phyloP scores from a whole-genome alignment of 495 filamentous ascomycete genomes.

The Aspergillus affinis region DNA sequence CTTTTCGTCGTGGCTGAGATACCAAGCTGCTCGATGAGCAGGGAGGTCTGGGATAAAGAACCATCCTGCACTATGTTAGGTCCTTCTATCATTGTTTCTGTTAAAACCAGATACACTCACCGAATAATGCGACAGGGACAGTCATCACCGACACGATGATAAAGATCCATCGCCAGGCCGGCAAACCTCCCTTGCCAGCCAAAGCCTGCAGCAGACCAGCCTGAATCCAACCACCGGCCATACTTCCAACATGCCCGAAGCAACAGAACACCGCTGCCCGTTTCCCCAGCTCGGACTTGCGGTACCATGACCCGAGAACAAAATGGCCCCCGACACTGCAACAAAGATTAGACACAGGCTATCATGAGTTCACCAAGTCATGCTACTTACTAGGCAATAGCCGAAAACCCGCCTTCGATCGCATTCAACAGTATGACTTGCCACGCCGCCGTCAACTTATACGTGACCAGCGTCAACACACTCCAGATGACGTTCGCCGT shows the following conservation, averaged over 20 bases:
- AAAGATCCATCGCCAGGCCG: slow-evolving; percentile 36
- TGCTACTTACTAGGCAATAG: slow-evolving; percentile 33
- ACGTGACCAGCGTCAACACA: slow-evolving; percentile 34
- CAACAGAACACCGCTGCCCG: slow-evolving; percentile 32
- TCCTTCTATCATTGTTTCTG: neutral
- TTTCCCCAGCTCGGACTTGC: slow-evolving; percentile 30
- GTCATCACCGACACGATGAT: slow-evolving; percentile 36
- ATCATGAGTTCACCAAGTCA: no score
- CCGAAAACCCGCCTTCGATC: slow-evolving; percentile 37
- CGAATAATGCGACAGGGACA: slow-evolving; percentile 30
- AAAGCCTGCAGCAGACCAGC: slow-evolving; percentile 26
- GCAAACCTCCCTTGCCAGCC: slow-evolving; percentile 26
- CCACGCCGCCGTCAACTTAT: slow-evolving; percentile 34
- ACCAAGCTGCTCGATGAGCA: slow-evolving; percentile 33
- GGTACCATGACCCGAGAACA: slow-evolving; percentile 32
- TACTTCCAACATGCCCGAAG: slow-evolving; percentile 30
- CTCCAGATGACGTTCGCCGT: slow-evolving; percentile 35
- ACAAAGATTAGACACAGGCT: neutral
- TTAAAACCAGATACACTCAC: slow-evolving; percentile 11
- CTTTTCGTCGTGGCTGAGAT: slow-evolving; percentile 32
- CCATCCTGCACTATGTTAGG: slow-evolving; percentile 23
- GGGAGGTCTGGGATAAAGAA: slow-evolving; percentile 38
- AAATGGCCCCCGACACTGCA: slow-evolving; percentile 31
- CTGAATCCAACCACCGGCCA: slow-evolving; percentile 35
- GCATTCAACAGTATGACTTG: slow-evolving; percentile 37